These are phyloP conservation scores for Lasiodiplodia citricola DNA, from an alignment of 2,329 filamentous ascomycete genomes.

Conservation along the genomic window DNA sequence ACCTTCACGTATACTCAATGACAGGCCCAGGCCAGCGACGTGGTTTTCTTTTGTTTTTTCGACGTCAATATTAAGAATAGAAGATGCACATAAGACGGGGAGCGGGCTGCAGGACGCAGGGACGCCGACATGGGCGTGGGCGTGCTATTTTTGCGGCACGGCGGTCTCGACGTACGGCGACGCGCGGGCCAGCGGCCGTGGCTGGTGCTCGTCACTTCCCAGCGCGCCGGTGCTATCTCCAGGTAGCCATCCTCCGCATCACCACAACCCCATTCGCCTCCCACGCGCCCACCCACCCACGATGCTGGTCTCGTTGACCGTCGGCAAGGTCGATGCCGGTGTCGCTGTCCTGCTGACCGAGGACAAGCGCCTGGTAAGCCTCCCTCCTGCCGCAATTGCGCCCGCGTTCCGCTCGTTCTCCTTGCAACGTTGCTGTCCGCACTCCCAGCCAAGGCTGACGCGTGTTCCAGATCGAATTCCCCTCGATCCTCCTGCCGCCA, in stretches of 20 bases:
- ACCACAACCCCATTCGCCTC: constrained; percentile 2
- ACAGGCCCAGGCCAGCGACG: constrained; percentile 1
- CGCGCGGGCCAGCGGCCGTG: constrained; percentile 11
- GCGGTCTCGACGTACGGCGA: neutral
- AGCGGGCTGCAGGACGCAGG: constrained; percentile 7
- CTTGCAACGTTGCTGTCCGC: constrained; percentile 21
- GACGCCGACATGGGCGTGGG: neutral
- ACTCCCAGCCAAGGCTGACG: constrained; percentile 24
- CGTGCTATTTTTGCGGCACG: constrained; percentile 5
- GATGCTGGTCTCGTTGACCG: constrained; percentile 97
- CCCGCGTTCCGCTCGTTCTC: constrained; percentile 30
- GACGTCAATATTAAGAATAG: constrained; percentile 2
- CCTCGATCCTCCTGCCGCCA: constrained; percentile 92
- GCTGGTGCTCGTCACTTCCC: constrained; percentile 6
- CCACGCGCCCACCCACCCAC: constrained; percentile 7
- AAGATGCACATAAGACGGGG: neutral
- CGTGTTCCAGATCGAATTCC: constrained; percentile 85
- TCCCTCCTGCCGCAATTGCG: constrained; percentile 28
- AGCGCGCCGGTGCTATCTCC: constrained; percentile 12
- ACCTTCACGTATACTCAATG: constrained; percentile 16
- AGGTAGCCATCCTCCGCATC: constrained; percentile 16
- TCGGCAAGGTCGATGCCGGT: constrained; percentile 98
- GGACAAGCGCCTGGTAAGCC: constrained; percentile 89
- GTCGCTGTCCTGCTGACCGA: constrained; percentile 96
- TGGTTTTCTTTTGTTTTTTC: neutral